Conservation (phyloP, 768 basidiomycete genomes). For the Pholiota molesta region DNA sequence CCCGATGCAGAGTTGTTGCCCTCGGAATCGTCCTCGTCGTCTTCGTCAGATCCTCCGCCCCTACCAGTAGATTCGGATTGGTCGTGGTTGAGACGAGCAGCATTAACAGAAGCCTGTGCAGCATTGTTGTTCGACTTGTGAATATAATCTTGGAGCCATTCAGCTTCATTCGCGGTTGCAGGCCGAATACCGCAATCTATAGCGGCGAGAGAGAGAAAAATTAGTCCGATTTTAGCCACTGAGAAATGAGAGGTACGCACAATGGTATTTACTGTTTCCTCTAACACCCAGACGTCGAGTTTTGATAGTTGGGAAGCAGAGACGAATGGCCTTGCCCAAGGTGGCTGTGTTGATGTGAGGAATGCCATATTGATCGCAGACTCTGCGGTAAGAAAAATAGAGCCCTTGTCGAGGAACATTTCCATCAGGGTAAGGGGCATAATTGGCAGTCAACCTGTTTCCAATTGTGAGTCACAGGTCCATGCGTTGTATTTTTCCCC, state of each 20-base stretch:
- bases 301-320: slow-evolving; percentile 95
- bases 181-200: slow-evolving; percentile 92
- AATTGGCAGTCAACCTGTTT: slow-evolving; percentile 82
- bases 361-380: slow-evolving; percentile 91
- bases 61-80: slow-evolving; percentile 61
- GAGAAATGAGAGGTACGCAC: slow-evolving; percentile 46
- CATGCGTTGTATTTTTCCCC: slow-evolving; percentile 11
- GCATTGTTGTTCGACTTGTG: slow-evolving; percentile 89
- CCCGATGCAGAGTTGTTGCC: slow-evolving; percentile 60
- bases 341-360: slow-evolving; percentile 96
- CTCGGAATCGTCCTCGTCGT: slow-evolving; percentile 87
- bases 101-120: slow-evolving; percentile 73
- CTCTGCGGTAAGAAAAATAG: slow-evolving; percentile 89
- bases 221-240: slow-evolving; percentile 24
- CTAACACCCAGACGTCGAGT: slow-evolving; percentile 89
- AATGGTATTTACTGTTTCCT: slow-evolving; percentile 97
- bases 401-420: slow-evolving; percentile 94
- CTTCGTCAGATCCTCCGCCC: slow-evolving; percentile 80
- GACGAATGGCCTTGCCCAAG: slow-evolving; percentile 90
- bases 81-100: slow-evolving; percentile 72
- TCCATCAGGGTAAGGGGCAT: slow-evolving; percentile 89
- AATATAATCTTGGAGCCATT: slow-evolving; percentile 91
- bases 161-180: slow-evolving; percentile 87
- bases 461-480: slow-evolving; percentile 20
- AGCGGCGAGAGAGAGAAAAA: slow-evolving; percentile 14